These are phyloP conservation scores for Pistacia vera DNA, from an alignment of 345 rosid genomes.

Conservation along the genomic window DNA sequence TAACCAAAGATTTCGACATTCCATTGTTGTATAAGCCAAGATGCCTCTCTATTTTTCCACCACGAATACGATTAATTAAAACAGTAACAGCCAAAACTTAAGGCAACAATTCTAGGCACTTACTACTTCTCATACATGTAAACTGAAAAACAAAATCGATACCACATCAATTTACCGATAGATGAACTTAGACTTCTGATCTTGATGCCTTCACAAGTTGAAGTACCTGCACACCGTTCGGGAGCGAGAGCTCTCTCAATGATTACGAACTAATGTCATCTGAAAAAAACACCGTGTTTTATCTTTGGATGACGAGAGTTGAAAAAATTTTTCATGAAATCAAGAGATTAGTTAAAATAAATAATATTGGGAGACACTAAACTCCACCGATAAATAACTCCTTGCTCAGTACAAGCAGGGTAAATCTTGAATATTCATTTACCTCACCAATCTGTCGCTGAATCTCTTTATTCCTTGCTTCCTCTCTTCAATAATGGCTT, in stretches of 20 bases:
- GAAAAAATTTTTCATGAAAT: constrained; percentile 9
- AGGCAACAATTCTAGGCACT: background rate
- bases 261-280: constrained; percentile 73
- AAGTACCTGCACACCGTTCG: constrained; percentile 57
- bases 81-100: background rate
- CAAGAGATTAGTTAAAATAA: background rate
- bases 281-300: constrained; percentile 26
- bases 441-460: constrained; percentile 72
- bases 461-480: constrained; percentile 75
- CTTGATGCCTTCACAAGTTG: constrained; percentile 62
- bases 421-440: constrained; percentile 74
- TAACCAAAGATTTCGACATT: background rate
- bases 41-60: background rate
- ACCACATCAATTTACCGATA: constrained; percentile 43
- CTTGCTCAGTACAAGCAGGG: constrained; percentile 68
- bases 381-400: constrained; percentile 65
- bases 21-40: background rate
- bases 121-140: background rate
- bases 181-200: constrained; percentile 68
- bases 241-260: constrained; percentile 58
- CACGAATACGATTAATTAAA: background rate
- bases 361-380: background rate
- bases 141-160: background rate
- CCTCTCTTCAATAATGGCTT: constrained; percentile 74
- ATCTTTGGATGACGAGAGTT: background rate